Conservation (phyloP, 495 filamentous ascomycete genomes). For the Patellaria atrata region DNA sequence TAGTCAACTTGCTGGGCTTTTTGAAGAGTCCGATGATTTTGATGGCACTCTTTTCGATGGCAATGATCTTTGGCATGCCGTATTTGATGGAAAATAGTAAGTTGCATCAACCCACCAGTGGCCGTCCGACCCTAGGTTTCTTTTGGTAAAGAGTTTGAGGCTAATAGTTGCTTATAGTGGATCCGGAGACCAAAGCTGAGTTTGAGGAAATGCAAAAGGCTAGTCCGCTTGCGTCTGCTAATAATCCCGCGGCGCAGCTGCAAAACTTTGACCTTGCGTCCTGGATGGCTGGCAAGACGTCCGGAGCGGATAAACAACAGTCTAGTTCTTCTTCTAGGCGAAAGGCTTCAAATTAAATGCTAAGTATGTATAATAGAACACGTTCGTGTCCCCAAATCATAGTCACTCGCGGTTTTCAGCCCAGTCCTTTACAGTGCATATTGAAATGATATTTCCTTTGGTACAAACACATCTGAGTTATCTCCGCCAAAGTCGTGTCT, state of each 20-base stretch:
- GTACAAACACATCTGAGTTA: too few relatives aligned
- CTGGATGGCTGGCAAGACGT: slow-evolving; percentile 55
- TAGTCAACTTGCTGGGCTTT: slow-evolving; percentile 44
- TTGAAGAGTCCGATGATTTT: slow-evolving; percentile 93
- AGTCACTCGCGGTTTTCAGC: too few relatives aligned
- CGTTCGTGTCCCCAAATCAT: too few relatives aligned
- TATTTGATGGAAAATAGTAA: slow-evolving; percentile 91
- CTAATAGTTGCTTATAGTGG: slow-evolving; percentile 46
- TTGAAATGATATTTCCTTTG: too few relatives aligned
- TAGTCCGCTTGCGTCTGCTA: slow-evolving; percentile 41
- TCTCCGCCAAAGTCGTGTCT: too few relatives aligned
- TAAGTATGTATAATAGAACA: too few relatives aligned
- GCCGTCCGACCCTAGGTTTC: slow-evolving; percentile 2
- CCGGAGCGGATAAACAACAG: too few relatives aligned
- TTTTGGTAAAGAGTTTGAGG: not conserved
- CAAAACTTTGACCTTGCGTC: slow-evolving; percentile 77
- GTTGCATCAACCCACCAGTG: too few relatives aligned
- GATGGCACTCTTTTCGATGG: slow-evolving; percentile 67
- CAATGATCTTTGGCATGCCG: slow-evolving; percentile 74
- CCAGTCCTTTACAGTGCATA: too few relatives aligned
- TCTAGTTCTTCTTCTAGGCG: too few relatives aligned
- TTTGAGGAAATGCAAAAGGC: slow-evolving; percentile 80
- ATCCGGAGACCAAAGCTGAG: slow-evolving; percentile 82
- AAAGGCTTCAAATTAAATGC: too few relatives aligned
- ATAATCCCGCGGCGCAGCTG: slow-evolving; percentile 32